These are phyloP conservation scores for Cubamyces lactineus DNA, from an alignment of 768 basidiomycete species.

Conservation along the genomic window DNA sequence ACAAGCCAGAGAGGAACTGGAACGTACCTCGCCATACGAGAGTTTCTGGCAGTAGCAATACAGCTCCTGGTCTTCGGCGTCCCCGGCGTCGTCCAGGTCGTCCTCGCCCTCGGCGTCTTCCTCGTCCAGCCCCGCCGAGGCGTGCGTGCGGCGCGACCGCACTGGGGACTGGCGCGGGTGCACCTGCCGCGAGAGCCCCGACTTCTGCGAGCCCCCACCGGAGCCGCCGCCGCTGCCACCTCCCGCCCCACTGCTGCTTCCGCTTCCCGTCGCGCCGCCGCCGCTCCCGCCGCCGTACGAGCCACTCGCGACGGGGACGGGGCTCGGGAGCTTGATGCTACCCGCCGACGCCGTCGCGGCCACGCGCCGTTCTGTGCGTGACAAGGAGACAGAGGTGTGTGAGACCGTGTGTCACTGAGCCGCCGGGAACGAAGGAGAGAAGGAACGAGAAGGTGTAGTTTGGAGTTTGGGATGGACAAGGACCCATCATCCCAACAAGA, in stretches of 20 bases:
- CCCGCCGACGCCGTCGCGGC: conserved; percentile 28
- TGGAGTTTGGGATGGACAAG: not conserved
- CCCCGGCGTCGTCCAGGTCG: conserved; percentile 42
- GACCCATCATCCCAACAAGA: not conserved
- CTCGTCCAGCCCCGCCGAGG: conserved; percentile 33
- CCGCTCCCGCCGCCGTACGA: conserved; percentile 22
- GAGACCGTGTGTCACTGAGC: not conserved
- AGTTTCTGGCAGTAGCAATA: conserved; percentile 68
- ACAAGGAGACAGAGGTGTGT: not conserved
- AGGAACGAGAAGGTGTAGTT: not conserved
- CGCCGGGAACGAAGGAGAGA: not conserved
- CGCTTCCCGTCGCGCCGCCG: not conserved
- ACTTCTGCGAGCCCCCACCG: conserved; percentile 28
- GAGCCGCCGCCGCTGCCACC: conserved; percentile 18
- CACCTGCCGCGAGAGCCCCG: conserved; percentile 35
- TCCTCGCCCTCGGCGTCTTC: conserved; percentile 43
- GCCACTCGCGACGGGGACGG: conserved; percentile 34
- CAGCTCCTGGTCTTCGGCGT: conserved; percentile 57
- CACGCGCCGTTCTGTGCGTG: conserved; percentile 27
- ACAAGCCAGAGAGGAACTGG: not conserved
- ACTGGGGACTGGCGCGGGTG: conserved; percentile 30
- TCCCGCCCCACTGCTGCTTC: conserved; percentile 21
- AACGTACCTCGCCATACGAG: conserved; percentile 58
- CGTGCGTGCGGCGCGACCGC: conserved; percentile 29
- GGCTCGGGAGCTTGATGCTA: conserved; percentile 41